phyloP scores from a whole-genome alignment of 2,329 filamentous ascomycete genomes.

The Aspergillus udagawae region DNA sequence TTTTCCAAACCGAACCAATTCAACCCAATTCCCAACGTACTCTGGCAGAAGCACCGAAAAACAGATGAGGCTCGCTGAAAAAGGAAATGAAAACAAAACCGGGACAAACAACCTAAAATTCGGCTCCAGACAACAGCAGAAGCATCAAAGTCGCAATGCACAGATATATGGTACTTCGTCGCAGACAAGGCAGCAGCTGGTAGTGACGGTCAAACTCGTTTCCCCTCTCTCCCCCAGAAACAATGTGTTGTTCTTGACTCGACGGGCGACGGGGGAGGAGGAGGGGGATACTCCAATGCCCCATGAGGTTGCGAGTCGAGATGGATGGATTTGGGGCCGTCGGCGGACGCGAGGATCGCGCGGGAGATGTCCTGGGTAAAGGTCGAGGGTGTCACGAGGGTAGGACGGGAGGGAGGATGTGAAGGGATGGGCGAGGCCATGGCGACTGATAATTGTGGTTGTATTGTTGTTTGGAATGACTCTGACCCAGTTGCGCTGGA shows the following conservation, averaged over 20 bases:
- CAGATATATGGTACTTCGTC: neutral
- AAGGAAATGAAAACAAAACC: neutral
- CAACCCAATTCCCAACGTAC: neutral
- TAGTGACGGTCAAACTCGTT: constrained; percentile 1
- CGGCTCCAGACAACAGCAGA: neutral
- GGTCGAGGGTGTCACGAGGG: constrained; percentile 19
- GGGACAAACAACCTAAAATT: neutral
- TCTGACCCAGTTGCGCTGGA: neutral
- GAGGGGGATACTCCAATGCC: constrained; percentile 21
- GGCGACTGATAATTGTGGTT: constrained; percentile 1
- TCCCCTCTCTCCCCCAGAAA: constrained; percentile 4
- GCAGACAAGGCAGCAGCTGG: neutral
- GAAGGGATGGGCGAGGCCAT: constrained; percentile 17
- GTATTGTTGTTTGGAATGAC: neutral
- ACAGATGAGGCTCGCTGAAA: neutral
- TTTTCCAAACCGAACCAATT: constrained; percentile 4
- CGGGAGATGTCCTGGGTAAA: constrained; percentile 38
- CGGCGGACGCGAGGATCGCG: constrained; percentile 34
- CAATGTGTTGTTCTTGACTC: constrained; percentile 13
- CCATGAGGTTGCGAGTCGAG: constrained; percentile 24
- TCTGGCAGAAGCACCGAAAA: neutral
- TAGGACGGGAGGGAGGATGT: constrained; percentile 15
- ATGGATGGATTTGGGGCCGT: constrained; percentile 27
- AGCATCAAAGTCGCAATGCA: neutral
- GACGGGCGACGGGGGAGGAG: constrained; percentile 30